Base-by-base conservation (phyloP, 805 yeast species). In the Candida orba region DNA sequence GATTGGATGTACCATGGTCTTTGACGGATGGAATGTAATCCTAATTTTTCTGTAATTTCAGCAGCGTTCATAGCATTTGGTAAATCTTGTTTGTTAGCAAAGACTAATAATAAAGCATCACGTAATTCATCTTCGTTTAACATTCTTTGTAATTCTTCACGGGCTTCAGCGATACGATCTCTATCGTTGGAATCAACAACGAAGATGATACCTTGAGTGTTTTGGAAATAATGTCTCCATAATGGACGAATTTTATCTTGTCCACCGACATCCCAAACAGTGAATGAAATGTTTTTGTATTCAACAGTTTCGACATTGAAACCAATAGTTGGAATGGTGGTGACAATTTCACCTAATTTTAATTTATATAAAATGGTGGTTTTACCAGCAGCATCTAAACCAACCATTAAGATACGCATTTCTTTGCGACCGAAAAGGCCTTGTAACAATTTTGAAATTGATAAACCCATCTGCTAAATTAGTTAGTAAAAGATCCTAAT, bases 181-280 rank as follows among this genome's bases (percentile, higher is more conserved):
- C 96, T 86, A 72, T 91, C 98, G 73, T 90, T 89, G 50, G 96
- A 86, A 75, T 91, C 98, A 58, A 91, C 96, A 52, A 91, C 98
- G 66, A 90, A 91, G 67, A 91, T 90, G 65, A 91, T 87, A 75
- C 97, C 97, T 72, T 91, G 97, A 50, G 97, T 89, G 79, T 91
- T 91, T 73, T 91, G 96, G 86, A 81, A 91, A 70, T 91, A 91
- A 72, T 91, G 95, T 80, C 97, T 85, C 98, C 98, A 91, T 69
- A 91, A 76, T 48, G 98, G 96, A 75, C 98, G 86, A 64, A 91
- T 91, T 74, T 90, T 90, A 71, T 89, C 96, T 76, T 91, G 98
- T 79, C 98, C 98, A 84, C 98, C 98, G 59, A 90, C 96, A 79
- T 91, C 98, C 98, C 97, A 89, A 53, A 89, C 96, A 48, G 96